Evolutionary conservation across 441 rosid genomes (phyloP), one percentile per base, ranked within the genome.

Genomic region (Cnidoscolus chayamansa): DNA sequence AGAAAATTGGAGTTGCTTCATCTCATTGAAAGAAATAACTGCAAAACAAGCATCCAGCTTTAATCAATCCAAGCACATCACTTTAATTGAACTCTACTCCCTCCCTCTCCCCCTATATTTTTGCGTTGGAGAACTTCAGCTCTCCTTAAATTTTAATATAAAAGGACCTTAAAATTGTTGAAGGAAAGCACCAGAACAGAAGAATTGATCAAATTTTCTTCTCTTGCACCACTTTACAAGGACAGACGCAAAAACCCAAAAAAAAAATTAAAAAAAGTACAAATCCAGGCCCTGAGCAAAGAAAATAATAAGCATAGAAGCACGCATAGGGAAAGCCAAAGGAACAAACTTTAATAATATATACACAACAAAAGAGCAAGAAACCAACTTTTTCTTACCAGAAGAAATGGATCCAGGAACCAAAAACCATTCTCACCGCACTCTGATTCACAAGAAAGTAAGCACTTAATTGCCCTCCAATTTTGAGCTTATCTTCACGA

Each of bases 371-470:
- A 67, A 68, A 56, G 30, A 70, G 53, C 69, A 76, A 79, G 57
- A 67, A 59, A 59, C 74, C 54, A 62, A 58, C 70, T 76, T 80
- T 78, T 57, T 20, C 83, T 74, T 73, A 73, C 78, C 73, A 72
- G 72, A 72, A 70, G 81, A 68, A 82, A 79, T 62, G 77, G 86
- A 82, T 80, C 84, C 84, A 71, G 74, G 78, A 59, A 72, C 68
- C 71, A 30, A 59, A 78, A 72, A 50, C 62, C 73, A 54, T 65
- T 51, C 32, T 57, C 74, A 49, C 54, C 19, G 67, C 63, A 77
- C 75, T 55, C 32, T 75, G 74, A 70, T 72, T 72, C 67, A 71
- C 79, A 53, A 71, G 40, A 61, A 77, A 62, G 68, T n/a, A 40
- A 15, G 9, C 19, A 4, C 69, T 76, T 47, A 62, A 43, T 47